Conservation (phyloP, 2,329 filamentous ascomycete species). For the Penicillium sp. region DNA sequence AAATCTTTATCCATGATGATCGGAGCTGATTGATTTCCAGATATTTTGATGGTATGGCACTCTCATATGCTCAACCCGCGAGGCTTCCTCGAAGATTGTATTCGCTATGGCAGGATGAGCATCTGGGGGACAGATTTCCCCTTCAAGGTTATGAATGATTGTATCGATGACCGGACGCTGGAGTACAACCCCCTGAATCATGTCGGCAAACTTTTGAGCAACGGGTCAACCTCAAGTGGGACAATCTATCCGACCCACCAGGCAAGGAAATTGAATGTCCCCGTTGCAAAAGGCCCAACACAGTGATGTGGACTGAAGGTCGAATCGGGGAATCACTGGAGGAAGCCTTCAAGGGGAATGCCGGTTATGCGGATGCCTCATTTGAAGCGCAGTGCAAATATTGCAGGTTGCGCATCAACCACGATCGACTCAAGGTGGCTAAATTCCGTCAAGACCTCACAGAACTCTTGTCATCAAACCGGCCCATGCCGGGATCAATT, state of each 20-base stretch:
- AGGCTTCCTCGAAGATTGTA: slow-evolving; percentile 21
- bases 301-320: slow-evolving; percentile 55
- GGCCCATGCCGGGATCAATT: slow-evolving; percentile 63
- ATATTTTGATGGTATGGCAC: slow-evolving; percentile 25
- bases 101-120: slow-evolving; percentile 22
- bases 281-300: slow-evolving; percentile 41
- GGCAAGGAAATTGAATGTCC: slow-evolving; percentile 53
- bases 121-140: slow-evolving; percentile 22
- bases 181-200: slow-evolving; percentile 13
- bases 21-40: slow-evolving; percentile 4
- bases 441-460: slow-evolving; percentile 57
- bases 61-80: slow-evolving; percentile 23
- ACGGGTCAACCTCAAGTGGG: slow-evolving; percentile 47
- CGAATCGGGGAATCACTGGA: slow-evolving; percentile 13
- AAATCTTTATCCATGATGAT: background rate
- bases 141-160: slow-evolving; percentile 15
- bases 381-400: slow-evolving; percentile 48
- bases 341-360: slow-evolving; percentile 17
- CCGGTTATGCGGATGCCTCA: slow-evolving; percentile 35
- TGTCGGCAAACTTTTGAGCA: slow-evolving; percentile 17
- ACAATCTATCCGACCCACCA: slow-evolving; percentile 50
- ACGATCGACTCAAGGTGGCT: slow-evolving; percentile 54
- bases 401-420: slow-evolving; percentile 50
- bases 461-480: slow-evolving; percentile 42
- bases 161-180: slow-evolving; percentile 17